Evolutionary conservation across 2,329 filamentous ascomycete genomes (phyloP).

Genomic region (Nemania diffusa): DNA sequence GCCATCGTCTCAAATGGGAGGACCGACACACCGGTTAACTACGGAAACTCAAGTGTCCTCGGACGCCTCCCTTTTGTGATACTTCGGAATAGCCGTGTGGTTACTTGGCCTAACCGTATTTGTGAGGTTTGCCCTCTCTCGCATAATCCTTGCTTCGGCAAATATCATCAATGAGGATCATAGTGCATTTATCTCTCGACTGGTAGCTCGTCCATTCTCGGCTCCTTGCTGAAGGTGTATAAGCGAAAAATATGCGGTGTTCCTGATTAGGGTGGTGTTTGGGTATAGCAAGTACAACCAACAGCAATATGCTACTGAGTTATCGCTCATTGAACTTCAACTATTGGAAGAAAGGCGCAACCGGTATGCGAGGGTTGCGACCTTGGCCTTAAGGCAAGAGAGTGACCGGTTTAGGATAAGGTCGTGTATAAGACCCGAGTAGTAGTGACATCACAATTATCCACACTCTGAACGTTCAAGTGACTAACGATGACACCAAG

Average conservation of each 20-base stretch:
- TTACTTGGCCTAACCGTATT: too few species aligned
- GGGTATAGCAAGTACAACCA: not conserved
- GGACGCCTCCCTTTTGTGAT: not conserved
- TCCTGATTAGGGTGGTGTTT: not conserved
- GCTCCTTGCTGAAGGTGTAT: not conserved
- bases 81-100: not conserved
- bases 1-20: not conserved
- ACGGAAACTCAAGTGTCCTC: not conserved
- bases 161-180: not conserved
- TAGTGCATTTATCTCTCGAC: not conserved
- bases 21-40: not conserved
- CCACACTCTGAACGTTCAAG: too few species aligned
- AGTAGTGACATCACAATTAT: too few species aligned
- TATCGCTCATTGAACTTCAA: not conserved
- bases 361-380: too few species aligned
- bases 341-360: not conserved
- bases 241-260: not conserved
- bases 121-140: too few species aligned
- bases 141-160: too few species aligned
- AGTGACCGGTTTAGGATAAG: too few species aligned
- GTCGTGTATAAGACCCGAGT: too few species aligned
- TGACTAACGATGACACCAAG: not conserved
- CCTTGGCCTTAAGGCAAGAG: too few species aligned
- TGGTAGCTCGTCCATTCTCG: slow-evolving; percentile 7
- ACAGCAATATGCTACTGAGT: not conserved